Base-by-base conservation (phyloP, 192 early-diverging fungal genomes). In the Rhizophlyctis rosea region DNA sequence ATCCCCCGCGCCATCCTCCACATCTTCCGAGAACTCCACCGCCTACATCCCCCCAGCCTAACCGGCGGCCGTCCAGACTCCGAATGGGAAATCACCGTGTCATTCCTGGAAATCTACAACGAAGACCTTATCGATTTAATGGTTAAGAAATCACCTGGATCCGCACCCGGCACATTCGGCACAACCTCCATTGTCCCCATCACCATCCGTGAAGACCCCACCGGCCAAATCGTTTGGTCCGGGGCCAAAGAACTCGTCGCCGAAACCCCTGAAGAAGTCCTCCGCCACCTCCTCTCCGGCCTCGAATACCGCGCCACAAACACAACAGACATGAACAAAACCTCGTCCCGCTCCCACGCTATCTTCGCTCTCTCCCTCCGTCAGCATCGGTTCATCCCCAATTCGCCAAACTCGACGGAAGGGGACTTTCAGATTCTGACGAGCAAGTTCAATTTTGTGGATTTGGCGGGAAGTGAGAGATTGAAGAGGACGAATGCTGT, bases 51-150 rank as follows among this genome's bases (percentile, higher is more conserved):
- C 2, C 76, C 81, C 24, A 76, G 25, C 18, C 18, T n/a, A n/a
- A 44, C 39, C 18, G 18, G 18, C 7, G 7, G 9, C 39, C 39
- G 39, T 18, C 18, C 39, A 44, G 9, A 7, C 7, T 44, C 53
- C 5, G 59, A 64, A 16, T 47, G 25, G 31, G 52, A 64, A 29
- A 59, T 81, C 3, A 27, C 34, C 44, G 91, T 96, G 9, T 94
- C 93, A 9, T 98, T 96, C 76, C 69, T 99, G 21, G 97, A 99
- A 66, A 82, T 99, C 18, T 98, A 98, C 72, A 99, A 99, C 73
- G 97, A 99, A 67, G 97, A 99, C 33, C 71, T 99, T 5, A 87
- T 96, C 7, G 97, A 99, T 76, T 76, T 99, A 56, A 73, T 98
- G 13, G 88, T 87, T 21, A 27, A 34, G 77, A 76, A 54, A 65